These are phyloP conservation scores for Candida michaelii DNA, from an alignment of 805 yeast species.

Conservation along the genomic window DNA sequence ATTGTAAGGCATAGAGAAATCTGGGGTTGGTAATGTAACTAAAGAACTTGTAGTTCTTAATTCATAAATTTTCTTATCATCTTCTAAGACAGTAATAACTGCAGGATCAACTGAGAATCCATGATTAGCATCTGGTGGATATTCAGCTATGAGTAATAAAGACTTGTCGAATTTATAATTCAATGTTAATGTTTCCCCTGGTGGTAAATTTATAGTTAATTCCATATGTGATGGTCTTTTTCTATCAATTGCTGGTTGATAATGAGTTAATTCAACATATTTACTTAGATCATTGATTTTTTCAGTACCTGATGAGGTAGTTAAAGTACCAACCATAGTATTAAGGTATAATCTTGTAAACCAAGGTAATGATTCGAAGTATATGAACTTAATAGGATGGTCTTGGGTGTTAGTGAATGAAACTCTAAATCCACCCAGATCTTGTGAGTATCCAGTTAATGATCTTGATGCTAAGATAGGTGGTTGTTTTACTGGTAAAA, in stretches of 20 bases:
- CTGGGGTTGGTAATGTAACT: constrained; percentile 90
- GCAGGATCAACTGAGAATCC: constrained; percentile 96
- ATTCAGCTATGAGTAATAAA: constrained; percentile 78
- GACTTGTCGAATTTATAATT: constrained; percentile 86
- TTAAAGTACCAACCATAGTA: constrained; percentile 48
- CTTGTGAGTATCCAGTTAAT: constrained; percentile 88
- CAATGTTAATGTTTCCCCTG: constrained; percentile 56
- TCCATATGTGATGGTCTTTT: constrained; percentile 82
- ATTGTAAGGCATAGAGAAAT: constrained; percentile 97
- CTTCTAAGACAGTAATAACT: constrained; percentile 55
- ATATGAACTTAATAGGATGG: constrained; percentile 50
- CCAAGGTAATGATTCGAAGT: constrained; percentile 91
- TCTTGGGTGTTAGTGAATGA: constrained; percentile 68
- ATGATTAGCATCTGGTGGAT: constrained; percentile 99
- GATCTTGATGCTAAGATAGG: constrained; percentile 79
- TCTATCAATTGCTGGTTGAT: constrained; percentile 79
- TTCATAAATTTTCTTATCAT: constrained; percentile 35
- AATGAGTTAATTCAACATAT: constrained; percentile 53
- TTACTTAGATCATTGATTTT: constrained; percentile 17
- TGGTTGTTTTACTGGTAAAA: constrained; percentile 23
- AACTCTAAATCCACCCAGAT: constrained; percentile 83
- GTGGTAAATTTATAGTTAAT: constrained; percentile 62
- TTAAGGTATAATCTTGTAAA: constrained; percentile 81
- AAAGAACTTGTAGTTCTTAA: constrained; percentile 84
- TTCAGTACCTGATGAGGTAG: constrained; percentile 20